Conservation (phyloP, 805 yeast genomes). For the Ogataea philodendri region DNA sequence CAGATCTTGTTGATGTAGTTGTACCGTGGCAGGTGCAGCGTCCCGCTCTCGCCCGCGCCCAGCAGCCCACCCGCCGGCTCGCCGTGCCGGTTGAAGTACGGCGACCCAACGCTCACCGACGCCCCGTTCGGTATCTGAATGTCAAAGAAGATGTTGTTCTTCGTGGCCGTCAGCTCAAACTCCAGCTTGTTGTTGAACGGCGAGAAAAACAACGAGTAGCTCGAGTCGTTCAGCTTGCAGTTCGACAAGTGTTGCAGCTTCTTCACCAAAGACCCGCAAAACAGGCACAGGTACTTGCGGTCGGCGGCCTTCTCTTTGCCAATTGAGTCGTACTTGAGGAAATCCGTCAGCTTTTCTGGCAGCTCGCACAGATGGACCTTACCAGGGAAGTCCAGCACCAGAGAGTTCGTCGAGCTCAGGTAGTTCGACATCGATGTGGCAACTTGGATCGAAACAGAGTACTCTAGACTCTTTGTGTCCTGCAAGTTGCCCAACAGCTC, state of each 20-base stretch:
- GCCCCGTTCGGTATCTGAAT: constrained; percentile 25
- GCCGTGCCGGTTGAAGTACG: constrained; percentile 73
- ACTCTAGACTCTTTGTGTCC: constrained; percentile 18
- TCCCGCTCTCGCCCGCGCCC: constrained; percentile 55
- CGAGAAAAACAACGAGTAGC: constrained; percentile 25
- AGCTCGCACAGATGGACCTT: constrained; percentile 25
- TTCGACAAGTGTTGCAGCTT: constrained; percentile 17
- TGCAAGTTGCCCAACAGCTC: constrained; percentile 19
- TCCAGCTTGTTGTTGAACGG: constrained; percentile 28
- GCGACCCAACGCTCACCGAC: constrained; percentile 46
- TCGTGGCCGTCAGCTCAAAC: constrained; percentile 25
- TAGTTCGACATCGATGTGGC: constrained; percentile 10
- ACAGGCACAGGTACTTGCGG: constrained; percentile 23
- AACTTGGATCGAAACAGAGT: constrained; percentile 21
- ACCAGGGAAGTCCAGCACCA: constrained; percentile 30
- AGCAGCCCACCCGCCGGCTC: constrained; percentile 60
- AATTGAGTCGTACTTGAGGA: constrained; percentile 46
- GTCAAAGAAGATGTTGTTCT: constrained; percentile 28
- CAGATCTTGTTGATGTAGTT: constrained; percentile 55
- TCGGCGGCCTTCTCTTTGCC: constrained; percentile 27
- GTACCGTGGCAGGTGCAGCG: constrained; percentile 52
- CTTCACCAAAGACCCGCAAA: constrained; percentile 26
- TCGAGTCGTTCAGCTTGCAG: constrained; percentile 25
- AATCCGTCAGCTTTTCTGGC: constrained; percentile 39
- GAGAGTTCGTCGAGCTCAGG: constrained; percentile 32